Base-by-base conservation (phyloP, 345 rosid species). In the Linum lewisii region DNA sequence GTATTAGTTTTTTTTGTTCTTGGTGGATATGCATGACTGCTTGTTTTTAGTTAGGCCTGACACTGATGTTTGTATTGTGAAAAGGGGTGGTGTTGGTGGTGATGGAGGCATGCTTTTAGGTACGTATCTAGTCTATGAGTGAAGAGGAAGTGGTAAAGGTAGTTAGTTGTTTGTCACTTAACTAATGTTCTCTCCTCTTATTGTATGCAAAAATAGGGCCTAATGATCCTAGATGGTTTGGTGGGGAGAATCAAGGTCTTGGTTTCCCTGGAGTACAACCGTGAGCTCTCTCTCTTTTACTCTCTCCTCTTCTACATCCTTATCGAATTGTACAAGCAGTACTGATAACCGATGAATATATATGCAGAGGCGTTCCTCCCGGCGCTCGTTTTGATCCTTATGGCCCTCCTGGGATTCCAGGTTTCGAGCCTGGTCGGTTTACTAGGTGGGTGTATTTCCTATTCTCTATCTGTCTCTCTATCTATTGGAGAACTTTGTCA, bases 321-420 rank as follows among this genome's bases (percentile, higher is more conserved):
- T 11, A 5, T 11, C 38, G 7, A 11, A 42, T 11, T 11, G 47
- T 42, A 42, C 18, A 11, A 42, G 24, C 13, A 20, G 4, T 53
- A 54, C 36, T 53, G 50, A 63, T 61, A n/a, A 32, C 45, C 25
- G 54, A 15, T 63, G 54, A 15, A 19, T 60, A 36, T 34, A 16
- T 65, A 58, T 67, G 69, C 86, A 88, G 98, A 62, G 85, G 85
- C 51, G 68, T 73, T 54, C 96, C 93, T 63, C 96, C 95, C 10
- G 98, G 98, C 73, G 91, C 97, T 62, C 91, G 94, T 54, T 89
- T 84, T 65, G 95, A 92, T 75, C 97, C 99, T 2, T 81, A 62
- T 64, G 99, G 99, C 19, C 99, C 97, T 0, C 94, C 97, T 8
- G 80, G 75, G 5, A 72, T 85, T 69, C 91, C 95, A 29, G 99